These are phyloP conservation scores for Coemansia sp. DNA, from an alignment of 192 early-diverging fungal species.

Conservation along the genomic window DNA sequence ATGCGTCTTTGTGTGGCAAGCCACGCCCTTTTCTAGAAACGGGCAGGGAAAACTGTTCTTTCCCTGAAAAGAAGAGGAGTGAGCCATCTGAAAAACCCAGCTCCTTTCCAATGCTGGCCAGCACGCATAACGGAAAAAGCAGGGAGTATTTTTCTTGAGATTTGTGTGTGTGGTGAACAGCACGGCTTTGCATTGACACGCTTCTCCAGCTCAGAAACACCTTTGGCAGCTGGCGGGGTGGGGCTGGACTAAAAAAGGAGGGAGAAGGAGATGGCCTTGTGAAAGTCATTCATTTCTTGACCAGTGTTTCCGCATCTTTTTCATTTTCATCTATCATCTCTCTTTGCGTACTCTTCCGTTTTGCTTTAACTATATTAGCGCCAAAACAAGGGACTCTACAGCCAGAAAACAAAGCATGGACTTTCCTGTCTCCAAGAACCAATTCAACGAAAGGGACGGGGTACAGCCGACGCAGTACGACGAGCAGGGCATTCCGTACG, in stretches of 20 bases:
- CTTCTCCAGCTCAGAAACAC: no score
- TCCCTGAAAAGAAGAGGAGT: background rate
- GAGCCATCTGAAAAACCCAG: background rate
- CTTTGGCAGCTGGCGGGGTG: no score
- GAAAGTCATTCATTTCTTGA: background rate
- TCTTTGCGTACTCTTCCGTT: background rate
- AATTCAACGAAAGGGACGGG: constrained; percentile 31
- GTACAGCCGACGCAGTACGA: constrained; percentile 31
- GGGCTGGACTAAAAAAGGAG: no score
- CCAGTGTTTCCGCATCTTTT: constrained; percentile 5
- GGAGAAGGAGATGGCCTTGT: no score
- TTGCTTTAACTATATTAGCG: background rate
- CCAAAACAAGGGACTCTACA: background rate
- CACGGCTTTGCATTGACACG: no score
- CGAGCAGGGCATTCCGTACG: constrained; percentile 43
- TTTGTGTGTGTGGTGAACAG: no score
- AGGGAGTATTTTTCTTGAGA: no score
- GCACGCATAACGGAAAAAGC: no score
- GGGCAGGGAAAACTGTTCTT: background rate
- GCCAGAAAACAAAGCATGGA: constrained; percentile 30
- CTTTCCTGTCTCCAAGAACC: constrained; percentile 42
- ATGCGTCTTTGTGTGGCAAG: background rate
- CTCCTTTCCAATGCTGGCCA: no score
- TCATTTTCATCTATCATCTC: constrained; percentile 8
- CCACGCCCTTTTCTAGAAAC: background rate